Evolutionary conservation across 129 eudicot genomes (phyloP), one percentile per base, ranked within the genome.

Genomic region (Tagetes erecta): DNA sequence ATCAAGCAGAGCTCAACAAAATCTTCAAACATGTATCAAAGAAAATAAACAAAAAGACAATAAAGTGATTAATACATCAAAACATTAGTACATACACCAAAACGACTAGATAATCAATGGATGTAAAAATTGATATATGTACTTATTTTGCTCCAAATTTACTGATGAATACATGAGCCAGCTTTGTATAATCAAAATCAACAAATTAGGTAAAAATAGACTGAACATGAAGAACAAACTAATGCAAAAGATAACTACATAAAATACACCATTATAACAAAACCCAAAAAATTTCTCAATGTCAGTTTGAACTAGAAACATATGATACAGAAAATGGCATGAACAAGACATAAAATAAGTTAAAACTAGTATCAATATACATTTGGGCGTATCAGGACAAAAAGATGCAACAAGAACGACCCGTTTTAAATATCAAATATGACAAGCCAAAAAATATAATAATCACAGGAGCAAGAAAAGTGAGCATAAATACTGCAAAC

Each of bases 311-410:
- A 67, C 34, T 53, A 80, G 70, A 77, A 74, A 74, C 78, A 80
- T 73, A 83, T 65, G 47, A 59, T 78, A 83, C 85, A 83, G 37
- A 77, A 70, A 74, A 83, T 59, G 80, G 67, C 78, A 81, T 80
- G 42, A 78, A 78, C 70, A 75, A 58, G 47, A 44, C 72, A 20
- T 20, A 68, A 63, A 68, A 65, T 78, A 64, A 72, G 70, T 72
- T 79, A 59, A 67, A 77, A 39, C 73, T 67, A 70, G 76, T 73
- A 76, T 74, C 83, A 87, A 76, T 87, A 77, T 80, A 87, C 92
- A 87, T 62, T 79, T 79, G 75, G 76, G 51, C 67, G 70, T 11
- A 77, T 34, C 40, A 58, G 35, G 64, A 52, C 6, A 41, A 84
- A 74, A 65, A 70, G 74, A 42, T 47, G 59, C 80, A 68, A 41